Base-by-base conservation (phyloP, 2,329 filamentous ascomycete genomes). In the Aspergillus quadrilineatus region DNA sequence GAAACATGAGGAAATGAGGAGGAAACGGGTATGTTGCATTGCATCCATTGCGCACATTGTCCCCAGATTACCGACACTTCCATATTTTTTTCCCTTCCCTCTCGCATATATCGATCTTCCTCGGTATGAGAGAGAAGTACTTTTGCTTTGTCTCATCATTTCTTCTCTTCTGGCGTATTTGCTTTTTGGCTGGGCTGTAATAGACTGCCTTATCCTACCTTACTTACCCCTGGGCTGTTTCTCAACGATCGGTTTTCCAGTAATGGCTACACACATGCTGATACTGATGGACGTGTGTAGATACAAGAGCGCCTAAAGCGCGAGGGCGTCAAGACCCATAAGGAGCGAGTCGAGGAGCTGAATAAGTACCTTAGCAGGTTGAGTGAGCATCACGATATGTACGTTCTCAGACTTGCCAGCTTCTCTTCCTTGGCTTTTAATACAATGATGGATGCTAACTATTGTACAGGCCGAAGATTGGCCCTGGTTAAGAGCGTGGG, bases 331-430 rank as follows among this genome's bases (percentile, higher is more conserved):
- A 97, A 97, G 80, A 96, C 92, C 30, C 94, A 99, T 75, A 97
- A 97, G 73, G 90, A 99, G 78, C 86, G 91, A 9, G 93, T 99
- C 43, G 92, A 97, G 73, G 92, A 97, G 72, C 79, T 97, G 65
- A 99, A 99, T 73, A 90, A 89, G 61, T 97, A 97, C 73, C 79
- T 99, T 36, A 94, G 90, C 63, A 89, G 87, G 63, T 76, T 99
- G 68, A 96, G 90, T 76, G 94, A 99, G 76, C 94, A 99, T 77
- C 93, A 99, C 75, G 94, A 99, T 72, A 99, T 99, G 92, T 82
- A 75, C 65, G 78, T 50, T 22, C 45, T 34, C 34, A 37, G 10
- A 12, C 30, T 17, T 22, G 22, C 22, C 6, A 47, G 28, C 22
- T 42, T 26, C 26, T 37, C 6, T 10, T 50, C n/a, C 37, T 39